Evolutionary conservation across 1,284 basidiomycete genomes (phyloP).

Genomic region (Puccinia hordei): DNA sequence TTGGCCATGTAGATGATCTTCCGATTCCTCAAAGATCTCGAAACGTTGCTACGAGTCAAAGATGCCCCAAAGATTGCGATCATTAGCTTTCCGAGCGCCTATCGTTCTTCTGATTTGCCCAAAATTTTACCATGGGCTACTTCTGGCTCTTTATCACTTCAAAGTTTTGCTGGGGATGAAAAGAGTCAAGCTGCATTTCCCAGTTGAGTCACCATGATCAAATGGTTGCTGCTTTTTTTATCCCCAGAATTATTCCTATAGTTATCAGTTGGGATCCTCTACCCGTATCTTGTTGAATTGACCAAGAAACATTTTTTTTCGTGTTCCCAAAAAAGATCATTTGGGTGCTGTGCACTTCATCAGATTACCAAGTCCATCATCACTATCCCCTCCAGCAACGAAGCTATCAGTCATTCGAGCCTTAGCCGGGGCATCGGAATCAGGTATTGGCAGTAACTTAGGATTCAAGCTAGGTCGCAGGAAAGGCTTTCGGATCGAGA

Average conservation of each 20-base stretch:
- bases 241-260: not conserved
- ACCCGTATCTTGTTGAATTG: not conserved
- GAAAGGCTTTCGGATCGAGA: constrained; percentile 48
- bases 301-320: not conserved
- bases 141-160: constrained; percentile 21
- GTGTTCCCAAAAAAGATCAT: constrained; percentile 20
- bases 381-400: constrained; percentile 42
- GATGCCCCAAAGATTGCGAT: constrained; percentile 7
- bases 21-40: constrained; percentile 26
- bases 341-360: constrained; percentile 39
- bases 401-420: constrained; percentile 45
- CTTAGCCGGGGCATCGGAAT: constrained; percentile 20
- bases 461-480: constrained; percentile 46
- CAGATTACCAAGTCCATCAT: constrained; percentile 35
- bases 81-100: constrained; percentile 35
- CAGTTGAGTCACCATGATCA: constrained; percentile 10
- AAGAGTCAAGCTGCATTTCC: constrained; percentile 46
- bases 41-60: constrained; percentile 8
- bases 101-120: constrained; percentile 16
- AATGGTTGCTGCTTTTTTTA: too few species aligned
- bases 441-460: constrained; percentile 47
- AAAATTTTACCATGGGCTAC: constrained; percentile 40
- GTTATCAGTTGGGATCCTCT: not conserved
- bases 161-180: constrained; percentile 49
- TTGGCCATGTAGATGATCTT: constrained; percentile 31